Evolutionary conservation across 345 rosid genomes (phyloP), one percentile per base, ranked within the genome.

Genomic region (Viola odorata): DNA sequence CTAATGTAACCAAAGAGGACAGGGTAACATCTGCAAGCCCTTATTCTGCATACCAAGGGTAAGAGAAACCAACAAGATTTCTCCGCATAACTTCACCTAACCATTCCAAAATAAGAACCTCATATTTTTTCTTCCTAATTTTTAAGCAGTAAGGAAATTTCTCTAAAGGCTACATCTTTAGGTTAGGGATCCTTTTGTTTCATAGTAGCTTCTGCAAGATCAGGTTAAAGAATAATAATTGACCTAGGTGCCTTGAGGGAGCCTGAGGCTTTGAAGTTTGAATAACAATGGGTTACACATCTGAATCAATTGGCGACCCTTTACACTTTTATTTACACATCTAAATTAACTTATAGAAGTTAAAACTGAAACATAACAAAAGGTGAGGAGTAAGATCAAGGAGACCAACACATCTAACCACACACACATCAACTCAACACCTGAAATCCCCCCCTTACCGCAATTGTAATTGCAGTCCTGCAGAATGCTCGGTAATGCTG

Each of bases 401-500:
- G 16, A 41, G 42, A 49, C 41, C 39, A 37, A 38, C 54, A 17
- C 44, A 23, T 32, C 37, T 13, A 11, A 32, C 16, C 40, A 23
- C 51, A 8, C 42, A 36, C 16, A 41, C 17, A 38, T 36, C 32
- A 50, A 8, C 7, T 17, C 23, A 45, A 69, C 12, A 13, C 15
- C 51, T 15, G 17, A 32, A 41, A 40, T 36, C 42, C 57, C 58
- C n/a, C 38, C 39, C 95, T 82, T 70, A 94, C 99, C 71, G 75
- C 82, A 72, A 94, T 90, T 14, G 76, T 77, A 53, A 88, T 94
- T 66, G 94, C 95, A 53, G 85, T 89, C 65, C 99, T 76, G 75
- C 79, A 64, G 77, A 94, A 94, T n/a, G 91, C 82, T 14, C 82
- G 91, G 79, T 81, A 89, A 75, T 94, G 99, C 78, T 81, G 90